These are phyloP conservation scores for Hydrangea macrophylla DNA, from an alignment of 148 eudicot species.

Conservation along the genomic window DNA sequence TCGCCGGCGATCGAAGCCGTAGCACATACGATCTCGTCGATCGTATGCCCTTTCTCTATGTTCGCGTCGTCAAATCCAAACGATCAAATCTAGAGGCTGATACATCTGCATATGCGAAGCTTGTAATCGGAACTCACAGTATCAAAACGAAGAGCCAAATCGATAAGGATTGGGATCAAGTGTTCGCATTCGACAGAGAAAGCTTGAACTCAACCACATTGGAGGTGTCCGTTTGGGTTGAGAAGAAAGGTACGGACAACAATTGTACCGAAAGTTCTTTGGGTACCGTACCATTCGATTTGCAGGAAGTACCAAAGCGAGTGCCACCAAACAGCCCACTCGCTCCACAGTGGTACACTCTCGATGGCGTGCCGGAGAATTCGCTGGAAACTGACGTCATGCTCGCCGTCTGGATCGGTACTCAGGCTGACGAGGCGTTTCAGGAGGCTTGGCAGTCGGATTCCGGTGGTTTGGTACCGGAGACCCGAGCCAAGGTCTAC, in stretches of 20 bases:
- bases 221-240: constrained; percentile 57
- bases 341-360: constrained; percentile 90
- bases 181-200: constrained; percentile 81
- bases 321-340: constrained; percentile 94
- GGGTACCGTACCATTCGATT: constrained; percentile 76
- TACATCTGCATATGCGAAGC: constrained; percentile 44
- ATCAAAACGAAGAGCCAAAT: constrained; percentile 49
- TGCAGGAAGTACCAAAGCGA: constrained; percentile 77
- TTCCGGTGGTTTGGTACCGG: constrained; percentile 77
- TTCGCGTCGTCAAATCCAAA: constrained; percentile 74
- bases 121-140: constrained; percentile 75
- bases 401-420: constrained; percentile 92
- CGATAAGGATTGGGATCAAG: constrained; percentile 76
- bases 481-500: constrained; percentile 87
- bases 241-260: constrained; percentile 30
- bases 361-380: constrained; percentile 40
- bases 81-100: constrained; percentile 34
- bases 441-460: constrained; percentile 95
- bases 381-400: constrained; percentile 57
- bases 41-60: constrained; percentile 75
- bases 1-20: constrained; percentile 32
- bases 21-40: constrained; percentile 72
- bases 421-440: constrained; percentile 88
- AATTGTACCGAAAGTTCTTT: constrained; percentile 23
- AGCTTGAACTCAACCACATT: constrained; percentile 66